These are phyloP conservation scores for Dendrostoma leiphaemia DNA, from an alignment of 2,329 filamentous ascomycete species.

Conservation along the genomic window DNA sequence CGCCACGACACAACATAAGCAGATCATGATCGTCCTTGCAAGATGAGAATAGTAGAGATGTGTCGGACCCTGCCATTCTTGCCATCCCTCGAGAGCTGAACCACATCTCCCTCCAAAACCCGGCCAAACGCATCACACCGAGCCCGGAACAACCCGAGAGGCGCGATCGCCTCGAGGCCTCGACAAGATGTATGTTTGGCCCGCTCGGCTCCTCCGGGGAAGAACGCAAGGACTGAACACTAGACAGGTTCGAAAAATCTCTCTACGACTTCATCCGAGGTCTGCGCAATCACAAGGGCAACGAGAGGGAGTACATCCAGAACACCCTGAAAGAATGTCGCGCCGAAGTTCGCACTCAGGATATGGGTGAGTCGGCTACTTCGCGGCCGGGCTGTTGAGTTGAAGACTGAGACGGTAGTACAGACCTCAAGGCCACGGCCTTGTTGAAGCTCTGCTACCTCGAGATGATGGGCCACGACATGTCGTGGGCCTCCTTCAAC, in stretches of 20 bases:
- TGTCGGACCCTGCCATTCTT: constrained; percentile 1
- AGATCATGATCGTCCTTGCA: constrained; percentile 2
- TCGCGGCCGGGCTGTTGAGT: neutral
- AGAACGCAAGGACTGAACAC: constrained; percentile 22
- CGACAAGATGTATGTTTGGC: constrained; percentile 25
- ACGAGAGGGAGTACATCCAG: constrained; percentile 93
- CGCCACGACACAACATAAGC: neutral
- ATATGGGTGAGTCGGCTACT: constrained; percentile 68
- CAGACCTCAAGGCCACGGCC: constrained; percentile 93
- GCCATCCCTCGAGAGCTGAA: constrained; percentile 6
- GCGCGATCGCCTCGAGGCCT: neutral
- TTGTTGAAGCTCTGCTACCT: constrained; percentile 95
- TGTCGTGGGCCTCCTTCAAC: constrained; percentile 99
- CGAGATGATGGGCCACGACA: constrained; percentile 98
- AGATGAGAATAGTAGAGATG: constrained; percentile 13
- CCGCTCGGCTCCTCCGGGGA: neutral
- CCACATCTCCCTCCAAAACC: neutral
- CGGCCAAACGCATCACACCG: neutral
- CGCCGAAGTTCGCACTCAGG: constrained; percentile 84
- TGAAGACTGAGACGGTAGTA: neutral
- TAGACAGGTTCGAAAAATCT: constrained; percentile 92
- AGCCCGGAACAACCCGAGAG: constrained; percentile 1
- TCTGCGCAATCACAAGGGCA: constrained; percentile 90
- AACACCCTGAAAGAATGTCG: constrained; percentile 94
- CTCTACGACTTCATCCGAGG: constrained; percentile 98